phyloP scores from a whole-genome alignment of 164 flowering plant species.

The Amborella trichopoda region DNA sequence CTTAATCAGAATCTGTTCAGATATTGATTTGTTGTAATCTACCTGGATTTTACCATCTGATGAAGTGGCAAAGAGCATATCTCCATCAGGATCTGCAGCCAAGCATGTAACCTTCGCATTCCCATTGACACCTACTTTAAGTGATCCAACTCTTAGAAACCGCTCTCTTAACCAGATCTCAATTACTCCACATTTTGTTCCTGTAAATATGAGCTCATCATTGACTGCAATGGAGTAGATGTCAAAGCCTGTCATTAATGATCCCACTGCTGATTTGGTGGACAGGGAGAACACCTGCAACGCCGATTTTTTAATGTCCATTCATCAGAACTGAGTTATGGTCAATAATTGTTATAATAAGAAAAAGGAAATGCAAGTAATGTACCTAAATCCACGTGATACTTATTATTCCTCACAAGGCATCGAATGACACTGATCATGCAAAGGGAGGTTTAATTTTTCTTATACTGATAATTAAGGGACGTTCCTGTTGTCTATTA shows the following conservation, averaged over 20 bases:
- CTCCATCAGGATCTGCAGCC: conserved; percentile 34
- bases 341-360: too few relatives aligned
- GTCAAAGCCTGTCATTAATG: conserved; percentile 38
- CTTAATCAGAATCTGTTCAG: background rate
- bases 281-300: conserved; percentile 50
- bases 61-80: conserved; percentile 50
- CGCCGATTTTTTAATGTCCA: too few relatives aligned
- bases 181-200: conserved; percentile 47
- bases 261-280: conserved; percentile 26
- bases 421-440: too few relatives aligned
- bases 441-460: too few relatives aligned
- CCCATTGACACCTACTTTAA: conserved; percentile 29
- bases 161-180: conserved; percentile 65
- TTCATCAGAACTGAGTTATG: too few relatives aligned
- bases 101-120: conserved; percentile 38
- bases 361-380: too few relatives aligned
- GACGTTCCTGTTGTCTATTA: too few relatives aligned
- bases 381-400: too few relatives aligned
- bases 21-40: background rate
- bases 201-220: conserved; percentile 47
- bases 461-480: too few relatives aligned
- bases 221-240: conserved; percentile 30
- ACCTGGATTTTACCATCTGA: conserved; percentile 72
- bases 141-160: conserved; percentile 30
- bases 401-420: too few relatives aligned